Evolutionary conservation across 2,329 filamentous ascomycete genomes (phyloP), one percentile per base, ranked within the genome.

Genomic region (Aphanoascus verrucosus): DNA sequence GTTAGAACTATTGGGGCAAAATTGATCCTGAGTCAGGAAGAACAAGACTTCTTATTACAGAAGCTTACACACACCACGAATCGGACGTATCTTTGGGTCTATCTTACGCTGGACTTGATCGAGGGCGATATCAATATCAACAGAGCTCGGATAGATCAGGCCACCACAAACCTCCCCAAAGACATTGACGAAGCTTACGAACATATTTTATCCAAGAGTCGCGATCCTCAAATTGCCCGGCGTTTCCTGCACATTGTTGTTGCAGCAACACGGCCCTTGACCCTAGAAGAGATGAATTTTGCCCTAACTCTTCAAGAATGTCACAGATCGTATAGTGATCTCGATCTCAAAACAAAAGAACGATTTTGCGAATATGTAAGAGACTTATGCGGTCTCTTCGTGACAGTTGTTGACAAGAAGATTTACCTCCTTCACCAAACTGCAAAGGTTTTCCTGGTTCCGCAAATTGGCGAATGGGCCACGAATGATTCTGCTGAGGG

Each of bases 381-480:
- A 40, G 51, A 63, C 5, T 52, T 67, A 9, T 73, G 69, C 53
- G 68, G 67, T 1, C 62, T 71, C 5, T 71, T 72, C 48, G 58
- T 73, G 2, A 61, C 50, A n/a, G 58, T 72, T n/a, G 54, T 64
- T 0, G 58, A 69, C 42, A 56, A 52, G 3, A 63, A 56, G 47
- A 57, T 73, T 5, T 72, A 67, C 56, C 59, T 73, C 5, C 58
- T 73, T 32, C 69, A 73, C 34, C 66, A 73, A 55, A 72, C 69
- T 1, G 70, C 68, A 0, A 69, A 60, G 51, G 68, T 70, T 41
- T 72, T 71, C 55, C 53, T 72, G 38, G 47, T 67, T 40, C n/a
- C n/a, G n/a, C n/a, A n/a, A n/a, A n/a, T n/a, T n/a, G n/a, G n/a
- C n/a, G n/a, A n/a, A n/a, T n/a, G n/a, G n/a, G n/a, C n/a, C n/a